Percentiles rank a stretch among this genome's conserved stretches.
These are phyloP conservation scores for Epichloe festucae DNA, from an alignment of 2,329 filamentous ascomycete species.

Conservation along the genomic window DNA sequence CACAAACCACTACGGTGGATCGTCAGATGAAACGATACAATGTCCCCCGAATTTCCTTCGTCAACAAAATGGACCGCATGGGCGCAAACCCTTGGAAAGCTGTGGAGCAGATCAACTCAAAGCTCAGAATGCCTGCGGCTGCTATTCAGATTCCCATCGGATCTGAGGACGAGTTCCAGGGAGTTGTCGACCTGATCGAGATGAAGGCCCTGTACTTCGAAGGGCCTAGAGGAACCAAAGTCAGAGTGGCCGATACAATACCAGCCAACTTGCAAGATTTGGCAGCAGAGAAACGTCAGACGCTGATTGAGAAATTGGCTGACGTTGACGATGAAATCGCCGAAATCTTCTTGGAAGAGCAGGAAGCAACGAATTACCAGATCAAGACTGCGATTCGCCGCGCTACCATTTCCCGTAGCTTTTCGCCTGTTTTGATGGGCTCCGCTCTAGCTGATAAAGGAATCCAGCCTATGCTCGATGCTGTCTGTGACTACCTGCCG, in stretches of 20 bases:
- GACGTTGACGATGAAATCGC: conserved; percentile 98
- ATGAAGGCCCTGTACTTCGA: conserved; percentile 94
- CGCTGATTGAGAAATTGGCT: conserved; percentile 85
- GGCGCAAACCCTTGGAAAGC: conserved; percentile 97
- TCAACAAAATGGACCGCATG: conserved; percentile 99
- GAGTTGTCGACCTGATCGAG: conserved; percentile 81
- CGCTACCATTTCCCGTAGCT: conserved; percentile 78
- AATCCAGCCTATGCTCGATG: conserved; percentile 92
- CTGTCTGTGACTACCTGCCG: conserved; percentile 88
- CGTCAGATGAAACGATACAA: conserved; percentile 98
- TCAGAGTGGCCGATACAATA: conserved; percentile 65
- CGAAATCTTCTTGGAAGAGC: conserved; percentile 83
- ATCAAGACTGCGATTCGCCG: conserved; percentile 87
- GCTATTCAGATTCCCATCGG: conserved; percentile 94
- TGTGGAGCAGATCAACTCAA: conserved; percentile 92
- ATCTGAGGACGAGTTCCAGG: conserved; percentile 78
- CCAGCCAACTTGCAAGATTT: conserved; percentile 67
- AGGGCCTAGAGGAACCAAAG: conserved; percentile 63
- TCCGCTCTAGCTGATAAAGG: conserved; percentile 90
- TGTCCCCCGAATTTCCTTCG: conserved; percentile 85
- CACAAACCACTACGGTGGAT: conserved; percentile 95
- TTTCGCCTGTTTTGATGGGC: conserved; percentile 92
- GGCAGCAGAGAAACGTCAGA: conserved; percentile 68
- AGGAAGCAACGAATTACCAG: conserved; percentile 64
- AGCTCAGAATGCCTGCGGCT: conserved; percentile 84